These are phyloP conservation scores for Crepidotus variabilis DNA, from an alignment of 768 basidiomycete genomes.

Conservation along the genomic window DNA sequence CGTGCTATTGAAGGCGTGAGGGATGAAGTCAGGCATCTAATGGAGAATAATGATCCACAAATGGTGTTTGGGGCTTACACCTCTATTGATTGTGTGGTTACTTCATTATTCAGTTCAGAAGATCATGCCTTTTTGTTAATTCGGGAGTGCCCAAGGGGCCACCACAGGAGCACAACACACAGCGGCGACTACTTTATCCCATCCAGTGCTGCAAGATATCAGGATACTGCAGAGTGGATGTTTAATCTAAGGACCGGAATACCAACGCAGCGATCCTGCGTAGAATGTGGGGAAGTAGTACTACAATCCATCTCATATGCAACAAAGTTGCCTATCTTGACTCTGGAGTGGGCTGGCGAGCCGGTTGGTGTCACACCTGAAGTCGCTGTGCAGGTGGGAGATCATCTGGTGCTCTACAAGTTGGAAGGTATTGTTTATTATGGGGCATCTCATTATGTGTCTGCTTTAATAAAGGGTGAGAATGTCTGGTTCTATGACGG, in stretches of 20 bases:
- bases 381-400: neutral
- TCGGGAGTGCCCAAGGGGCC: too few relatives aligned
- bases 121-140: neutral
- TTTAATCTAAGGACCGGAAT: too few relatives aligned
- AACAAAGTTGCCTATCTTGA: neutral
- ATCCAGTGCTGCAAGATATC: too few relatives aligned
- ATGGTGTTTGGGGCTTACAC: neutral
- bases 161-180: too few relatives aligned
- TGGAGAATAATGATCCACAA: neutral
- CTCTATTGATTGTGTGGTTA: neutral
- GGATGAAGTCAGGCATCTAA: neutral
- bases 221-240: too few relatives aligned
- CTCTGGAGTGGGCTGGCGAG: neutral
- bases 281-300: too few relatives aligned
- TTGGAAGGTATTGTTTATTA: neutral
- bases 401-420: neutral
- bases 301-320: too few relatives aligned
- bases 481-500: conserved; percentile 1
- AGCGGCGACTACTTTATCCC: too few relatives aligned
- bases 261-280: too few relatives aligned
- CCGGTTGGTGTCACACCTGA: neutral
- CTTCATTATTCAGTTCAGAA: neutral
- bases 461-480: neutral
- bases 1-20: neutral
- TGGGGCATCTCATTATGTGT: neutral